Evolutionary conservation across 1,284 basidiomycete genomes (phyloP).

Genomic region (Sporisorium iseilematis-ciliati): DNA sequence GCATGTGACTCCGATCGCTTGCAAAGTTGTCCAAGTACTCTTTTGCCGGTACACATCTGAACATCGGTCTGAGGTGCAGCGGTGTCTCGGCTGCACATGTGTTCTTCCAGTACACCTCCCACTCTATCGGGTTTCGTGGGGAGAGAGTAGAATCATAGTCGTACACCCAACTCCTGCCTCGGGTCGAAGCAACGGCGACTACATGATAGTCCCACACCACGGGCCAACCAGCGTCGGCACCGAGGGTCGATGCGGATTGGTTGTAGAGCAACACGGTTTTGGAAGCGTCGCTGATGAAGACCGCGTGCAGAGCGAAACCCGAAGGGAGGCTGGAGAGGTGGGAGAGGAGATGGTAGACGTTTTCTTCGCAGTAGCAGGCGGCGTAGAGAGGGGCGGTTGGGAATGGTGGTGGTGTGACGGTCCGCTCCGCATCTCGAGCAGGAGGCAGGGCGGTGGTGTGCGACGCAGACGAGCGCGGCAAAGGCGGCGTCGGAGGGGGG

Average conservation of each 20-base stretch:
- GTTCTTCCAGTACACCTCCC: conserved; percentile 14
- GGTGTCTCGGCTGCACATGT: conserved; percentile 24
- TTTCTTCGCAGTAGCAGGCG: conserved; percentile 61
- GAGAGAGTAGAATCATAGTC: conserved; percentile 46
- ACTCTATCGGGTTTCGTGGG: neutral
- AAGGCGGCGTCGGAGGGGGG: neutral
- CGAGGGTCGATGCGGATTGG: conserved; percentile 40
- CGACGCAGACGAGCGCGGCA: neutral
- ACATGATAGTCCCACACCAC: conserved; percentile 66
- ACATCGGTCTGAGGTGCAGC: conserved; percentile 18
- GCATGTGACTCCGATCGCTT: conserved; percentile 59
- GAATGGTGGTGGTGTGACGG: conserved; percentile 24
- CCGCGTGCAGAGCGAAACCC: conserved; percentile 14
- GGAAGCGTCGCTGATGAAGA: conserved; percentile 49
- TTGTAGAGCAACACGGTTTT: conserved; percentile 45
- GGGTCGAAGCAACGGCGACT: conserved; percentile 30
- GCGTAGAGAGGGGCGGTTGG: conserved; percentile 20
- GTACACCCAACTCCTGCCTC: conserved; percentile 48
- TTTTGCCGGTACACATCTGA: conserved; percentile 30
- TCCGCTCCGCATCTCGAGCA: no score
- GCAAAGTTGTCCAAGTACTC: conserved; percentile 41
- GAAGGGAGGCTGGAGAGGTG: no score
- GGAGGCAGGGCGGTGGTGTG: neutral
- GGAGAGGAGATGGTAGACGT: conserved; percentile 43
- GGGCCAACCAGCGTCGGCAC: conserved; percentile 20